phyloP scores from a whole-genome alignment of 768 basidiomycete species.

The Agaricus sinodeliciosus region DNA sequence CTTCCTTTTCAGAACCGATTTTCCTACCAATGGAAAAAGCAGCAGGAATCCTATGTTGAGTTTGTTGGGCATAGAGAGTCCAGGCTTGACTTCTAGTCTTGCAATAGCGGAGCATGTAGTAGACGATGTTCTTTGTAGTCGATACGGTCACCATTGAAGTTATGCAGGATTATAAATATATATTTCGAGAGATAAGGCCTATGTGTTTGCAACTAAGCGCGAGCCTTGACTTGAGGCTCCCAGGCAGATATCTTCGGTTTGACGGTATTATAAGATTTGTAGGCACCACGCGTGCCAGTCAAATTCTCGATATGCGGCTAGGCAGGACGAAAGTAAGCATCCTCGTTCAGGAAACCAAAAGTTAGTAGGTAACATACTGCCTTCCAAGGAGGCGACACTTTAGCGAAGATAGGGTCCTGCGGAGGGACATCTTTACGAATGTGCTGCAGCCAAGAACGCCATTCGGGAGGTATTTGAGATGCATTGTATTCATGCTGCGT shows the following conservation, averaged over 20 bases:
- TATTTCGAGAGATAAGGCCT: neutral
- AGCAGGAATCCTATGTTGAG: slow-evolving; percentile 59
- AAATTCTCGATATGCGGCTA: slow-evolving; percentile 85
- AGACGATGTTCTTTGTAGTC: slow-evolving; percentile 39
- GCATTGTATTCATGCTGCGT: slow-evolving; percentile 77
- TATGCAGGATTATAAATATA: neutral
- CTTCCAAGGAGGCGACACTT: slow-evolving; percentile 72
- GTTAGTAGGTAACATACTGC: slow-evolving; percentile 43
- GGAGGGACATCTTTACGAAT: slow-evolving; percentile 81
- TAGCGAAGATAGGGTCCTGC: slow-evolving; percentile 67
- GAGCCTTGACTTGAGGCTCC: slow-evolving; percentile 64
- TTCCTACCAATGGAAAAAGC: slow-evolving; percentile 30
- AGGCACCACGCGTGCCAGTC: slow-evolving; percentile 91
- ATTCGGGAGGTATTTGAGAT: slow-evolving; percentile 92
- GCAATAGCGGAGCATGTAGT: slow-evolving; percentile 84
- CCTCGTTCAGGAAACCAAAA: neutral
- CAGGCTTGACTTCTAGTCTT: slow-evolving; percentile 82
- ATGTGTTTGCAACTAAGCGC: slow-evolving; percentile 25
- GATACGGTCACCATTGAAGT: slow-evolving; percentile 13
- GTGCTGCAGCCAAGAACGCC: slow-evolving; percentile 94
- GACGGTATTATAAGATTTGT: slow-evolving; percentile 82
- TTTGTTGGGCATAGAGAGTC: slow-evolving; percentile 86
- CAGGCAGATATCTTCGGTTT: slow-evolving; percentile 78
- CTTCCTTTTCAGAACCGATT: slow-evolving; percentile 67
- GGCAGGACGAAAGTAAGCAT: slow-evolving; percentile 1